phyloP scores from a whole-genome alignment of 129 eudicot genomes.

The Scalesia atractyloides region DNA sequence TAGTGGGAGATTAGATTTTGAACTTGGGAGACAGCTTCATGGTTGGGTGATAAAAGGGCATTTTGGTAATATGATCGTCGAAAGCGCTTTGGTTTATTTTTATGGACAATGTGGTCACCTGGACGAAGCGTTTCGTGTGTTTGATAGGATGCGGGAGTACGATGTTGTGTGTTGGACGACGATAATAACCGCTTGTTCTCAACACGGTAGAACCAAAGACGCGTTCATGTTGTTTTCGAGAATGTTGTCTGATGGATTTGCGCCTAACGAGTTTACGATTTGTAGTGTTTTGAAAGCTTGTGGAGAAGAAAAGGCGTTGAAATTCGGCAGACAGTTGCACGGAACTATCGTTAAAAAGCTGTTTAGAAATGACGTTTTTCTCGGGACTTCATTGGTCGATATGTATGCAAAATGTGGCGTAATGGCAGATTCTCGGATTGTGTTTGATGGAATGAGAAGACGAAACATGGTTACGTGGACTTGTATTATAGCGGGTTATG shows the following conservation, averaged over 20 bases:
- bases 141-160: constrained; percentile 52
- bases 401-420: constrained; percentile 90
- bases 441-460: constrained; percentile 81
- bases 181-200: constrained; percentile 83
- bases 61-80: constrained; percentile 56
- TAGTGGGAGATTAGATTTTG: constrained; percentile 54
- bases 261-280: constrained; percentile 75
- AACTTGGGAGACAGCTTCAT: constrained; percentile 71
- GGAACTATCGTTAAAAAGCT: constrained; percentile 55
- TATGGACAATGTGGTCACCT: constrained; percentile 70
- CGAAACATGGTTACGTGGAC: constrained; percentile 86
- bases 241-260: constrained; percentile 61
- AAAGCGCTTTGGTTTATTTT: constrained; percentile 57
- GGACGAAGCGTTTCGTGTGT: constrained; percentile 49
- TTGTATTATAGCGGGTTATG: constrained; percentile 85
- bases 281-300: constrained; percentile 83
- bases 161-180: constrained; percentile 91
- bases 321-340: constrained; percentile 73
- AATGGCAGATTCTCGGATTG: constrained; percentile 52
- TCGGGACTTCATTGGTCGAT: constrained; percentile 76
- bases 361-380: constrained; percentile 54
- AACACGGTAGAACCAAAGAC: constrained; percentile 53
- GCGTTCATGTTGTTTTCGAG: constrained; percentile 51
- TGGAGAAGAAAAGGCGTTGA: constrained; percentile 70
- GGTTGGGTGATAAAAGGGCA: constrained; percentile 56